Evolutionary conservation across 2,329 filamentous ascomycete species (phyloP).

Genomic region (Apiospora kogelbergensis): DNA sequence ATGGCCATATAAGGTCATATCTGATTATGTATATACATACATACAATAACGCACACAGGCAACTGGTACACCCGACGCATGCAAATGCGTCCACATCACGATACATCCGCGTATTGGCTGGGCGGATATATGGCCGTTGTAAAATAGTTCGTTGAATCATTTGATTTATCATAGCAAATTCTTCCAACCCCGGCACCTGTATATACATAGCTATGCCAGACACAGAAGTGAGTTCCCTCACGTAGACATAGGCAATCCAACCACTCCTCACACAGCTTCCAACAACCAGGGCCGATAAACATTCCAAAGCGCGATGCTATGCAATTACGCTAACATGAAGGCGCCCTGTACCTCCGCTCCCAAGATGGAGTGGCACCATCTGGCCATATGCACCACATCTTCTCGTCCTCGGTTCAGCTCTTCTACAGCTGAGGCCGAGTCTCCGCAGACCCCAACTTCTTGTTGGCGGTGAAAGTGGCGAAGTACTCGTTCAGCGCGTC

Average conservation of each 20-base stretch:
- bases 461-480: conserved; percentile 67
- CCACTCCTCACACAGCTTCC: background rate
- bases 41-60: too few relatives aligned
- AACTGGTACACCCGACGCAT: too few relatives aligned
- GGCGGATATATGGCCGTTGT: too few relatives aligned
- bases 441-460: conserved; percentile 35
- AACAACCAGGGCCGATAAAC: background rate
- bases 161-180: background rate
- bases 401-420: too few relatives aligned
- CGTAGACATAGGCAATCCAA: background rate
- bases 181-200: background rate
- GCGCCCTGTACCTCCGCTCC: background rate
- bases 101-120: too few relatives aligned
- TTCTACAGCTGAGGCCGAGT: conserved; percentile 37
- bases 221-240: background rate
- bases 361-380: background rate
- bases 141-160: background rate
- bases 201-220: background rate
- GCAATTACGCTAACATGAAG: background rate
- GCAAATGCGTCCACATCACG: too few relatives aligned
- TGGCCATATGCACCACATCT: background rate
- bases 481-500: conserved; percentile 86
- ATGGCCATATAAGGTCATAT: too few relatives aligned
- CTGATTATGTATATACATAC: too few relatives aligned
- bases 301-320: background rate